A percentile compares a stretch with the other conserved stretches of the same genome.
These are phyloP conservation scores for Mucor racemosus DNA, from an alignment of 371 early-diverging fungal species.

Conservation along the genomic window DNA sequence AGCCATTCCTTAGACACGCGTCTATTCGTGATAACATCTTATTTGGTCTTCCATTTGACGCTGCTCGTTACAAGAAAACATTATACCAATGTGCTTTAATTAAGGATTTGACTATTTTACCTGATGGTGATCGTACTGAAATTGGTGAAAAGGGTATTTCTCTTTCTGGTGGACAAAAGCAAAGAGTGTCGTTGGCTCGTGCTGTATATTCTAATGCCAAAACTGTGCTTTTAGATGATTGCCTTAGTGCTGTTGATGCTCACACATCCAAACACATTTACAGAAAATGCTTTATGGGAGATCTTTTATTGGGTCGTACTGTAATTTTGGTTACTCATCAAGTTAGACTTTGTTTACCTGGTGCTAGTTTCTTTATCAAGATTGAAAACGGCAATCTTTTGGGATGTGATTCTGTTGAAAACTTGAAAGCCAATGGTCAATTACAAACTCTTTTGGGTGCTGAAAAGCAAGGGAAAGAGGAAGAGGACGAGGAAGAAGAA, in stretches of 20 bases:
- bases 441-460: constrained; percentile 17
- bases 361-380: constrained; percentile 72
- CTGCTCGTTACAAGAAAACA: constrained; percentile 67
- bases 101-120: constrained; percentile 80
- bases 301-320: constrained; percentile 76
- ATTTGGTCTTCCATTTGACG: constrained; percentile 76
- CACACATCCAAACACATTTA: constrained; percentile 87
- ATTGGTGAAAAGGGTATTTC: constrained; percentile 91
- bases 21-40: constrained; percentile 86
- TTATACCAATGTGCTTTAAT: constrained; percentile 75
- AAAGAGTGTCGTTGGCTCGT: constrained; percentile 79
- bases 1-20: constrained; percentile 80
- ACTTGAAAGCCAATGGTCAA: constrained; percentile 19
- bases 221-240: constrained; percentile 79
- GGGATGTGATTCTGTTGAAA: constrained; percentile 30
- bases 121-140: constrained; percentile 86
- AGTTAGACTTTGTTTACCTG: constrained; percentile 73
- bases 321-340: constrained; percentile 88
- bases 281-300: constrained; percentile 68
- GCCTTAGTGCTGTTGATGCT: constrained; percentile 82
- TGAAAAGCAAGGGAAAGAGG: constrained; percentile 13
- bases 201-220: constrained; percentile 79
- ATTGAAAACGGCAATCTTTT: constrained; percentile 69
- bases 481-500: constrained; percentile 15
- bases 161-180: constrained; percentile 89